Evolutionary conservation across 1,284 basidiomycete genomes (phyloP).

Genomic region (Ustilago esculenta): DNA sequence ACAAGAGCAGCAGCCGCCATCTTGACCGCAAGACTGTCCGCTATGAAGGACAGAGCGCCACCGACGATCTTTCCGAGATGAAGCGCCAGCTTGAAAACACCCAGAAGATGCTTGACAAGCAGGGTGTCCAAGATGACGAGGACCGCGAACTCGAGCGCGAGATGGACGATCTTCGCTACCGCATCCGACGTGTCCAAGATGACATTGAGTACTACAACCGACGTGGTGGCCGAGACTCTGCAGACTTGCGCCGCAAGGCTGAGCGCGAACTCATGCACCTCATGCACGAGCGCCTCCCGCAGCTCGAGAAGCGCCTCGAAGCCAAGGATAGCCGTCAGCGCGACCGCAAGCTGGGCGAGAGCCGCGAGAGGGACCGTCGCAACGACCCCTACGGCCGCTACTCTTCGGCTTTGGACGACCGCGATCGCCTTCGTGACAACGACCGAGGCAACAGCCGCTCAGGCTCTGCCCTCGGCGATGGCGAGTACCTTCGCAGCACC

Average conservation of each 20-base stretch:
- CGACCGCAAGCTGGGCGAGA: constrained; percentile 70
- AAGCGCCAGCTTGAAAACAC: constrained; percentile 86
- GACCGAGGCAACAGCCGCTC: constrained; percentile 21
- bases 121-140: constrained; percentile 82
- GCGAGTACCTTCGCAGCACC: constrained; percentile 55
- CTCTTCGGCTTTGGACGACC: constrained; percentile 27
- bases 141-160: constrained; percentile 78
- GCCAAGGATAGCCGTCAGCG: constrained; percentile 81
- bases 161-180: constrained; percentile 85
- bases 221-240: constrained; percentile 78
- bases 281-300: constrained; percentile 90
- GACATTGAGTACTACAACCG: constrained; percentile 87
- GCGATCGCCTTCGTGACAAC: constrained; percentile 29
- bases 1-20: constrained; percentile 87
- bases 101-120: constrained; percentile 81
- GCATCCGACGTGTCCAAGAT: constrained; percentile 87
- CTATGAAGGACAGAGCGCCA: constrained; percentile 75
- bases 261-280: constrained; percentile 88
- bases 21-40: constrained; percentile 86
- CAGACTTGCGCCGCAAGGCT: constrained; percentile 83
- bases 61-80: constrained; percentile 81
- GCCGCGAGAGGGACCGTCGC: constrained; percentile 80
- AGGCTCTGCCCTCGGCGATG: constrained; percentile 37
- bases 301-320: constrained; percentile 85
- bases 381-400: constrained; percentile 74